Base-by-base conservation (phyloP, 129 eudicot species). In the Artemisia argyi region DNA sequence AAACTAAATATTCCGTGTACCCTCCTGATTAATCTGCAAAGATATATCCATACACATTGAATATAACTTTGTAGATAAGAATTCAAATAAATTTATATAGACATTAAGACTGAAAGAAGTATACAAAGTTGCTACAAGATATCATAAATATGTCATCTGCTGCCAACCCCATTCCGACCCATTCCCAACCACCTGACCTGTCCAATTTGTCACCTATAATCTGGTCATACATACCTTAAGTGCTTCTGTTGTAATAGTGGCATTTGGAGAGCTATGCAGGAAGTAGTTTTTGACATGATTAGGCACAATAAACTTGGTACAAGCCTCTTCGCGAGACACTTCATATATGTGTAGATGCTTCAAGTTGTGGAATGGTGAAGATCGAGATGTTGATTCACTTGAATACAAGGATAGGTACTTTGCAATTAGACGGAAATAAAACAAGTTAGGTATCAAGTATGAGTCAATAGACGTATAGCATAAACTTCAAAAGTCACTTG, bases 341-440 rank as follows among this genome's bases (percentile, higher is more conserved):
- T 52, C 26, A 54, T 30, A 17, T 52, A 70, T 39, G 59, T 70
- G 56, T 56, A 70, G 13, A 55, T 55, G 74, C 74, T 70, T 70
- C 74, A 70, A 70, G 74, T 55, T 70, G 65, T 13, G 19, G 54
- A 70, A 70, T 53, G 65, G 64, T 55, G 74, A 70, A 54, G 74
- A 54, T 70, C 55, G 65, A 52, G 53, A 70, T 19, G 62, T 51
- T 30, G 54, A 11, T 39, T 54, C 18, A 55, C 57, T 51, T 12
- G 65, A 35, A 70, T 70, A 55, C 65, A 70, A 35, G 28, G 64
- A 70, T 20, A 70, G 50, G 44, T 35, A 35, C 44, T 35, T 35
- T 35, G 44, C 54, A 11, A 56, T 64, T 69, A 32, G 11, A 20
- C 65, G 42, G 7, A 55, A 69, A n/a, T 2, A 3, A 32, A 70